phyloP scores from a whole-genome alignment of 768 basidiomycete genomes.

The Suillus discolor region DNA sequence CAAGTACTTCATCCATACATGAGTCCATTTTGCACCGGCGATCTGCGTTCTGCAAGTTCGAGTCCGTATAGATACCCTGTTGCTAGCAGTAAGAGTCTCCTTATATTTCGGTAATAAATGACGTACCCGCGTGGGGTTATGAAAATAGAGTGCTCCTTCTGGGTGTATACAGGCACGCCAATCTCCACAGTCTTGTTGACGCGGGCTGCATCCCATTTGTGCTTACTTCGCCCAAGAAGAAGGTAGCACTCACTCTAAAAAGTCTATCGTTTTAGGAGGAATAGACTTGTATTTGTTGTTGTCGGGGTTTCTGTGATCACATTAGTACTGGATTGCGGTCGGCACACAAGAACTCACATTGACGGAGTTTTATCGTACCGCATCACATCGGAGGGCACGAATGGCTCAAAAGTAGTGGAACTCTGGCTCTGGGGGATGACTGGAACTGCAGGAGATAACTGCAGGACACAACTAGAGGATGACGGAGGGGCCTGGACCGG shows the following conservation, averaged over 20 bases:
- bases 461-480: background rate
- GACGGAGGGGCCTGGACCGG: background rate
- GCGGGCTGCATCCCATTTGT: background rate
- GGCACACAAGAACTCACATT: background rate
- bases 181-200: background rate
- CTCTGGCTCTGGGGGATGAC: background rate
- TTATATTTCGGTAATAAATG: background rate
- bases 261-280: background rate
- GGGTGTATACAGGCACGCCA: slow-evolving; percentile 52
- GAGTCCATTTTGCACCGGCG: background rate
- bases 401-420: background rate
- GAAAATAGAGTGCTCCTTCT: slow-evolving; percentile 59
- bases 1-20: background rate
- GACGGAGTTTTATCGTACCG: background rate
- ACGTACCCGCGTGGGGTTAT: slow-evolving; percentile 41
- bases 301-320: background rate
- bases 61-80: slow-evolving; percentile 51
- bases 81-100: background rate
- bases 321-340: background rate
- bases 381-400: background rate
- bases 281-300: background rate
- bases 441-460: background rate
- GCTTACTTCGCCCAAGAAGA: background rate
- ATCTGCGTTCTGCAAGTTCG: slow-evolving; percentile 32
- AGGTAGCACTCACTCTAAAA: background rate